Percentiles rank a stretch among this genome's conserved stretches.
phyloP scores from a whole-genome alignment of 2,329 filamentous ascomycete genomes.

The Tolypocladium album region DNA sequence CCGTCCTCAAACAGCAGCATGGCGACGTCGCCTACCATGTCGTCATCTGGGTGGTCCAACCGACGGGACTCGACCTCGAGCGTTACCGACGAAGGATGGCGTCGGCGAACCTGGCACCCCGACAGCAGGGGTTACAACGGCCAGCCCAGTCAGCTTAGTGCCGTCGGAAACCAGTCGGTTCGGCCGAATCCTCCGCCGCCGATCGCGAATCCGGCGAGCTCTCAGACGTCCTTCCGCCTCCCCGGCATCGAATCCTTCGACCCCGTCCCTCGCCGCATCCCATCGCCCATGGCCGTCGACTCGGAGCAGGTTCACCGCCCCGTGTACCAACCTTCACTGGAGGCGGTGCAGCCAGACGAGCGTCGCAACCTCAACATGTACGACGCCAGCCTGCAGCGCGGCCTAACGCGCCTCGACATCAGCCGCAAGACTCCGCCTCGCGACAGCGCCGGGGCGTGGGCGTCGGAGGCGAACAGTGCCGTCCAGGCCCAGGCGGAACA shows the following conservation, averaged over 20 bases:
- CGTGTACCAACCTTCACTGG: conserved; percentile 14
- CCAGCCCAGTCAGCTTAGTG: conserved; percentile 62
- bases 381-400: conserved; percentile 56
- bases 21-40: conserved; percentile 53
- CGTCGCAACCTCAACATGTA: conserved; percentile 44
- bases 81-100: conserved; percentile 62
- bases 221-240: conserved; percentile 54
- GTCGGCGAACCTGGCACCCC: conserved; percentile 84
- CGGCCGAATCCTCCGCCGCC: conserved; percentile 43
- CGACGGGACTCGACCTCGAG: conserved; percentile 55
- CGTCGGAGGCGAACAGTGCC: conserved; percentile 43
- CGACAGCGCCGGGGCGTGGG: conserved; percentile 45
- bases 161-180: conserved; percentile 60
- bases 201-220: conserved; percentile 33
- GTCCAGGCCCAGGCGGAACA: conserved; percentile 45
- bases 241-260: conserved; percentile 92
- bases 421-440: conserved; percentile 37
- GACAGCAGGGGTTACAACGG: conserved; percentile 56
- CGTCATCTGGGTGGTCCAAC: conserved; percentile 46
- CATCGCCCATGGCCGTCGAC: conserved; percentile 73
- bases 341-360: conserved; percentile 28
- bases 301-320: conserved; percentile 27
- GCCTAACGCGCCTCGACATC: conserved; percentile 57
- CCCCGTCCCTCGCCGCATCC: conserved; percentile 54
- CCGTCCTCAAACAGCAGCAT: conserved; percentile 47